Percentiles rank a stretch among this genome's conserved stretches.
phyloP scores from a whole-genome alignment of 768 basidiomycete genomes.

The Macrocybe gigantea region DNA sequence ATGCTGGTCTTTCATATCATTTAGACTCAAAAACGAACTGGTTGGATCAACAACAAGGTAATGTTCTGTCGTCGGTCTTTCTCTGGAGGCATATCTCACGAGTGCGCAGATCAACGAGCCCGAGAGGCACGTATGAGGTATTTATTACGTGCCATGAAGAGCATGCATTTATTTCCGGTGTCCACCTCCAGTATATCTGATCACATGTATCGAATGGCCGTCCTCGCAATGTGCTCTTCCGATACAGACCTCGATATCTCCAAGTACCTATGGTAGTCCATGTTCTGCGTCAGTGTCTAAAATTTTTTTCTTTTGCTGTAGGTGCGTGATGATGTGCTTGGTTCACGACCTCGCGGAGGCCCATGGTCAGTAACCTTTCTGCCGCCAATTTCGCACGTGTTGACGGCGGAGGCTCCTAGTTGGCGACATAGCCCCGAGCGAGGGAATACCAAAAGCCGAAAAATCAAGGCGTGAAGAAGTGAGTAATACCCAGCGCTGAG shows the following conservation, averaged over 20 bases:
- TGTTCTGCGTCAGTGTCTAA: no score
- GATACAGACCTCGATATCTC: conserved; percentile 66
- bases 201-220: conserved; percentile 96
- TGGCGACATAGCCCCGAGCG: conserved; percentile 89
- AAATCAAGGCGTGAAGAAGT: conserved; percentile 77
- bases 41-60: conserved; percentile 87
- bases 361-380: conserved; percentile 45
- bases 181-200: conserved; percentile 67
- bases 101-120: conserved; percentile 63
- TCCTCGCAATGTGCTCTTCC: conserved; percentile 86
- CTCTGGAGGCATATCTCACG: not conserved
- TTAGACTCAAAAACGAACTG: conserved; percentile 92
- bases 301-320: conserved; percentile 13
- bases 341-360: conserved; percentile 98
- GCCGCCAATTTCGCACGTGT: not conserved
- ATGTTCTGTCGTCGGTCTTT: conserved; percentile 9
- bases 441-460: conserved; percentile 77
- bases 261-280: conserved; percentile 42
- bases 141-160: not conserved
- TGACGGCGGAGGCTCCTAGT: conserved; percentile 37
- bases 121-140: conserved; percentile 56
- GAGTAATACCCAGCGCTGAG: conserved; percentile 9
- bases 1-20: not conserved
- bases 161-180: not conserved
- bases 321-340: conserved; percentile 84